Evolutionary conservation across 2,329 filamentous ascomycete species (phyloP).

Genomic region (Chaetomiaceae sp.): DNA sequence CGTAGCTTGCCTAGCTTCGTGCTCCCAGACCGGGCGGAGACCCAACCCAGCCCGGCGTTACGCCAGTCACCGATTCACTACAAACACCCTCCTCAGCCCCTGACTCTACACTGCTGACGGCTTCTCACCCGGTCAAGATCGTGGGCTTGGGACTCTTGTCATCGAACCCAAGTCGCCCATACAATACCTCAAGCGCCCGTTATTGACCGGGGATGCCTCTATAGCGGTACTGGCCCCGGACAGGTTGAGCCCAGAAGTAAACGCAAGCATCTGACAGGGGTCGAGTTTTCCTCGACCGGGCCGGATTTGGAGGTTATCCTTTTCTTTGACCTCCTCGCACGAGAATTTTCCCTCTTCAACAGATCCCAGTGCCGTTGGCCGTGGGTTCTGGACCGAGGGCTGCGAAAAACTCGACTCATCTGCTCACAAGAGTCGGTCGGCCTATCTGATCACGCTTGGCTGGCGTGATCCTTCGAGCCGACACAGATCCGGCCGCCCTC

Average conservation of each 20-base stretch:
- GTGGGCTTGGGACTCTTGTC: conserved; percentile 6
- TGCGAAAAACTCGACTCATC: neutral
- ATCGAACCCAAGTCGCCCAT: conserved; percentile 8
- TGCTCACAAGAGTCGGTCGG: neutral
- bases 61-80: conserved; percentile 1
- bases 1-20: conserved; percentile 16
- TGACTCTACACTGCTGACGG: neutral
- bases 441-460: neutral
- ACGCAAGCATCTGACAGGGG: conserved; percentile 14
- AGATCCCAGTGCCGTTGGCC: conserved; percentile 1
- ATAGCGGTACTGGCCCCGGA: conserved; percentile 15
- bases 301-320: conserved; percentile 1
- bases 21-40: conserved; percentile 18
- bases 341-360: neutral
- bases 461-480: neutral
- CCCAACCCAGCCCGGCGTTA: conserved; percentile 15
- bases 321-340: neutral
- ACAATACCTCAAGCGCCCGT: conserved; percentile 6
- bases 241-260: conserved; percentile 15
- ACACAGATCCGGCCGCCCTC: neutral
- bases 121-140: conserved; percentile 1
- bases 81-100: conserved; percentile 6
- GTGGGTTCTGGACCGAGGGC: neutral
- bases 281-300: conserved; percentile 1
- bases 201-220: conserved; percentile 20